Evolutionary conservation across 2,329 filamentous ascomycete genomes (phyloP), one percentile per base, ranked within the genome.

Genomic region (Clonostachys rosea): DNA sequence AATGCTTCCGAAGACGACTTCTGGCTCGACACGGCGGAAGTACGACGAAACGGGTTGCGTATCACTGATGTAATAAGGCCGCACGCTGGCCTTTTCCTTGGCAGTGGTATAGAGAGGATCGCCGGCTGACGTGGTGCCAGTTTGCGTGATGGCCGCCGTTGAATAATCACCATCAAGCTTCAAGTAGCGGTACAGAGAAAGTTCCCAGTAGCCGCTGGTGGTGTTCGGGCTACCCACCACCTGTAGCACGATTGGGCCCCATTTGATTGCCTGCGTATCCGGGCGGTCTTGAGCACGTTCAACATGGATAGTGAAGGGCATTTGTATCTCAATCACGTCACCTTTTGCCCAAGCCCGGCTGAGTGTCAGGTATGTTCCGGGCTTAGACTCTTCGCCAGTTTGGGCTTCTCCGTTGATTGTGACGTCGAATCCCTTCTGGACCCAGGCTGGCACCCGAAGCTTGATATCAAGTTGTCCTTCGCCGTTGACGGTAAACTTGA

Each of bases 41-140:
- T 64, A 63, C 30, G 60, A 57, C 30, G 60, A 64, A 10, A 58
- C 58, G 4, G 53, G 9, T 49, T 61, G 56, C 18, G 49, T 43
- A 46, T 62, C 60, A 40, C 56, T 53, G 41, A 63, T 52, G 49
- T 63, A 62, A 49, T 64, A 64, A 2, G 60, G 61, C 6, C 61
- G 54, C 49, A 47, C 55, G 3, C 53, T 55, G 44, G 59, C 24
- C 20, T 34, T 34, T 13, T 35, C 14, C 36, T 50, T 43, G 37
- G 42, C 42, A 1, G 47, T 45, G 4, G 43, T 51, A 49, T 61
- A 64, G 34, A 60, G 46, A 9, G 56, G 52, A 51, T 63, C 61
- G 11, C 58, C 59, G 3, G 49, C 48, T 3, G 52, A 45, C 5
- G 55, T 54, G 18, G 46, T 49, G 2, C 49, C 50, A 11, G 55